Evolutionary conservation across 768 basidiomycete species (phyloP).

Genomic region (Amyloporia xantha): DNA sequence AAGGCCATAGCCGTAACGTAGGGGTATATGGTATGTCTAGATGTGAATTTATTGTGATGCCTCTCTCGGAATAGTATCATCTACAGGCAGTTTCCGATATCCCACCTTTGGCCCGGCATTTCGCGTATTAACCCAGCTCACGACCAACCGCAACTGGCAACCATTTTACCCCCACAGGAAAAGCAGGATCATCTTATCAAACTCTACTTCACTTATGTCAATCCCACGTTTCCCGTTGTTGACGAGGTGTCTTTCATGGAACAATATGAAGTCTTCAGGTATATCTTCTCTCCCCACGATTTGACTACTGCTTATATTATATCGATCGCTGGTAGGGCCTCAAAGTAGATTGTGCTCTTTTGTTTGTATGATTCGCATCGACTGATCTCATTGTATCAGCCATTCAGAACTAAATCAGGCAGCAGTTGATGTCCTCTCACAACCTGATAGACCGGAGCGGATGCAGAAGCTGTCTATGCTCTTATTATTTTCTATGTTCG

Average conservation of each 20-base stretch:
- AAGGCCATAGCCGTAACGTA: constrained; percentile 66
- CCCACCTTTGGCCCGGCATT: constrained; percentile 55
- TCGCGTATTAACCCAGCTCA: constrained; percentile 9
- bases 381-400: not conserved
- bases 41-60: too few relatives aligned
- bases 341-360: not conserved
- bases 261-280: constrained; percentile 33
- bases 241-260: constrained; percentile 62
- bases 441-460: constrained; percentile 31
- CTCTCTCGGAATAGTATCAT: not conserved
- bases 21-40: constrained; percentile 20
- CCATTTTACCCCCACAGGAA: constrained; percentile 53
- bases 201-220: constrained; percentile 77
- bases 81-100: constrained; percentile 46
- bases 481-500: constrained; percentile 73
- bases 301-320: not conserved
- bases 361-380: too few relatives aligned
- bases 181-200: constrained; percentile 65
- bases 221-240: constrained; percentile 75
- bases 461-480: constrained; percentile 57
- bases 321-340: constrained; percentile 1
- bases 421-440: not conserved
- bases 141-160: constrained; percentile 15
- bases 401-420: not conserved
- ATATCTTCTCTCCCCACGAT: not conserved